Conservation (phyloP, 257 asterid genomes). For the Echites panduratus region DNA sequence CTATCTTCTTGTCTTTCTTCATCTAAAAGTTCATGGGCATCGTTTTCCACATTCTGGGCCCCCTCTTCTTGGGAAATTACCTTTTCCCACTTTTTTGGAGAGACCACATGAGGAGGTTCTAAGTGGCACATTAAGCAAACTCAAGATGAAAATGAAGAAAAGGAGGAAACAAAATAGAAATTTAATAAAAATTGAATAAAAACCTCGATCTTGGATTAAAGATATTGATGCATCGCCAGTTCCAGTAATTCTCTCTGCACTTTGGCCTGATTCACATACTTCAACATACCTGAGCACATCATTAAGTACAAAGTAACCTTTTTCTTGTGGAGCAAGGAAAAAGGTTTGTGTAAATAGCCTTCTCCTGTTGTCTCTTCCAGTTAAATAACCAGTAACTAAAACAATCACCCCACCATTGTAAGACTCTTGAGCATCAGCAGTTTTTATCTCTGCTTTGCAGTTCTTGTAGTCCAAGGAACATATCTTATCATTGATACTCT, state of each 20-base stretch:
- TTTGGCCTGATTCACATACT: conserved; percentile 50
- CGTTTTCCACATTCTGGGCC: conserved; percentile 30
- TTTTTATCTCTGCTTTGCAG: conserved; percentile 71
- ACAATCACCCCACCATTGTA: conserved; percentile 58
- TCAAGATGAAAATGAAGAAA: not conserved
- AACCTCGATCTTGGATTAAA: conserved; percentile 50
- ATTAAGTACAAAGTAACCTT: conserved; percentile 66
- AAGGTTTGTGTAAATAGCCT: conserved; percentile 63
- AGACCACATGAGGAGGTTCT: conserved; percentile 50
- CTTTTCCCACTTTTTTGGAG: conserved; percentile 29
- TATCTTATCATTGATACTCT: conserved; percentile 62
- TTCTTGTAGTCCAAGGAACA: conserved; percentile 72
- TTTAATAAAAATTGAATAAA: not conserved
- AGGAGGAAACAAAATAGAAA: not conserved
- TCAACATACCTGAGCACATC: conserved; percentile 63
- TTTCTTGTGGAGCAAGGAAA: conserved; percentile 84
- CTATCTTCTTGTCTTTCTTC: conserved; percentile 32
- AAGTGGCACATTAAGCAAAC: conserved; percentile 10
- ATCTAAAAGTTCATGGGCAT: conserved; percentile 27
- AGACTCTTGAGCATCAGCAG: conserved; percentile 79
- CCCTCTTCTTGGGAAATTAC: conserved; percentile 34
- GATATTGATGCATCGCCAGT: conserved; percentile 28
- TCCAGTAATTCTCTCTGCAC: conserved; percentile 23
- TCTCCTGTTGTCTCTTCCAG: conserved; percentile 52
- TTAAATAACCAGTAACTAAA: conserved; percentile 77